Conservation (phyloP, 179 eudicot species). For the Spinacia oleracea region DNA sequence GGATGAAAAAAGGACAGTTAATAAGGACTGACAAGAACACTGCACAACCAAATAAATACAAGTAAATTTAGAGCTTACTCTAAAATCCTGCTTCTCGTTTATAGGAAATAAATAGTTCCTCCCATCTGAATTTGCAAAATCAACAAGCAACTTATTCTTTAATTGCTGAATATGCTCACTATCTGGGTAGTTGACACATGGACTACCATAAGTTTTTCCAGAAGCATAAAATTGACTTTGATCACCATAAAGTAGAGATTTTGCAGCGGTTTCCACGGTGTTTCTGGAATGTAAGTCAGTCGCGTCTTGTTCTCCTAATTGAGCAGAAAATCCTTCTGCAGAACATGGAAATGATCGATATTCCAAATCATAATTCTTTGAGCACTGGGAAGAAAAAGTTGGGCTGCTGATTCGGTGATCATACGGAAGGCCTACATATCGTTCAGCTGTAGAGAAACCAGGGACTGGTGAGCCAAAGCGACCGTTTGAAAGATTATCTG, state of each 20-base stretch:
- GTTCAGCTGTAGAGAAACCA: conserved; percentile 52
- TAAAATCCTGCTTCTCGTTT: conserved; percentile 40
- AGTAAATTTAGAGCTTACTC: conserved; percentile 45
- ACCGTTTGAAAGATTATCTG: conserved; percentile 40
- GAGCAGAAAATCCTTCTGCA: conserved; percentile 38
- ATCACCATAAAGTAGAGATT: conserved; percentile 33
- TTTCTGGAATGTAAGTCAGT: conserved; percentile 34
- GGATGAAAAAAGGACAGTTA: background rate
- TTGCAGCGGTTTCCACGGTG: conserved; percentile 33
- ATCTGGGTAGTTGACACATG: conserved; percentile 37
- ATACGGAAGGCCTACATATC: conserved; percentile 48
- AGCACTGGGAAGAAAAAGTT: conserved; percentile 28
- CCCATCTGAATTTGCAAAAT: conserved; percentile 45
- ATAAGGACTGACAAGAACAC: background rate
- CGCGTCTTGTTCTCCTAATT: conserved; percentile 28
- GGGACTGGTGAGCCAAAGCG: conserved; percentile 48
- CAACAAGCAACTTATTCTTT: conserved; percentile 55
- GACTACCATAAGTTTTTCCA: conserved; percentile 35
- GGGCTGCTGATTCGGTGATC: conserved; percentile 30
- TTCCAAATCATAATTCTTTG: conserved; percentile 34
- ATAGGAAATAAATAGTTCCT: conserved; percentile 39
- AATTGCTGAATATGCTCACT: conserved; percentile 52
- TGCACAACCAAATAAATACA: background rate
- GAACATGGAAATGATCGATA: conserved; percentile 33
- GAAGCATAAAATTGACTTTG: conserved; percentile 37